Base-by-base conservation (phyloP, 768 basidiomycete genomes). In the Pleurotus cornucopiae region DNA sequence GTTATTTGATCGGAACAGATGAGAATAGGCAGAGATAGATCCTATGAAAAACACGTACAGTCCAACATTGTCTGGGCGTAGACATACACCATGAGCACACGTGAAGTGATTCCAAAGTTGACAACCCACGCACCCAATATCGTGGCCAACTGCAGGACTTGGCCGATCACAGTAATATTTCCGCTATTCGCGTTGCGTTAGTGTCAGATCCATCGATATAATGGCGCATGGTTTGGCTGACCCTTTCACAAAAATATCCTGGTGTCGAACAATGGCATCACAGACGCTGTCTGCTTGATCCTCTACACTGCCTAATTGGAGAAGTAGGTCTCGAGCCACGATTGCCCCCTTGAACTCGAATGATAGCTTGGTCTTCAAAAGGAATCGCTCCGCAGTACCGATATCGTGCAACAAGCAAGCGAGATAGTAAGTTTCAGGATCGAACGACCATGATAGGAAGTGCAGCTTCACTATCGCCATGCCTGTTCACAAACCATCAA, bases 311-410 rank as follows among this genome's bases (percentile, higher is more conserved):
- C 74, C 75, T 4, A 67, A 63, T 25, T 73, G 62, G 20, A 78
- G 62, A 41, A 81, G 76, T 40, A 76, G 67, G 51, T 80, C 76
- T 30, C 79, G 74, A 37, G 78, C 80, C 11, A 81, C 71, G 52
- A 82, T 77, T 16, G 72, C 80, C 46, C 80, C 78, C 63, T 78
- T 78, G 69, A 79, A 81, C 66, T 83, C 81, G 61, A 83, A 82
- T 12, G 76, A 78, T 66, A 81, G 67, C 58, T 79, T 79, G n/a
- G 81, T 82, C 21, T 74, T 78, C n/a, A 73, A 59, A 46, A 80
- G 68, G 61, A 75, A 81, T 20, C 67, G 69, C 46, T 78, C 72
- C 5, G 76, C 77, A 2, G 77, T 77, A 45, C 80, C 80, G 46
- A 81, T 76, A 60, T 81, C 80, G 60, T 82, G 80, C 57, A 81